A percentile compares a stretch with the other conserved stretches of the same genome.
phyloP scores from a whole-genome alignment of 768 basidiomycete species.

The Pholiota microspora region DNA sequence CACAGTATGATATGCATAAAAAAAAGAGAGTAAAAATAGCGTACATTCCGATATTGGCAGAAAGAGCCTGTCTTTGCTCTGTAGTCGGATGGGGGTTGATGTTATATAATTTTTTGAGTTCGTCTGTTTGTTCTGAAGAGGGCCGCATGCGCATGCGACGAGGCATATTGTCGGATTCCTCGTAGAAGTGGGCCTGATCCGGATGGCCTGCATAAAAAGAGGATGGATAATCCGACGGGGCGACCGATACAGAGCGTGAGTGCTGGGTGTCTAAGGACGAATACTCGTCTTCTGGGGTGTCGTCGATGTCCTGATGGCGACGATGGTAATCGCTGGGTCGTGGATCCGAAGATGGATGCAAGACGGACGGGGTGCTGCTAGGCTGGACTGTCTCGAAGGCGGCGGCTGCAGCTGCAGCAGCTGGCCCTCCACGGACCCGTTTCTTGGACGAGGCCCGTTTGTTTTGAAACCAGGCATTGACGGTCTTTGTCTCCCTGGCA shows the following conservation, averaged over 20 bases:
- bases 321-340: constrained; percentile 24
- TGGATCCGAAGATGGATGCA: constrained; percentile 29
- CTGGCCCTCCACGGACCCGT: constrained; percentile 38
- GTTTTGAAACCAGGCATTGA: constrained; percentile 87
- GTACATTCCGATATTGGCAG: constrained; percentile 74
- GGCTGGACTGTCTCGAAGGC: constrained; percentile 30
- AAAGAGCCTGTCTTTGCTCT: constrained; percentile 64
- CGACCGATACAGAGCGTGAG: constrained; percentile 32
- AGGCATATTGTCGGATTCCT: constrained; percentile 49
- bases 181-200: constrained; percentile 48
- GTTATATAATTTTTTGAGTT: constrained; percentile 65
- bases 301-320: constrained; percentile 39
- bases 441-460: constrained; percentile 84
- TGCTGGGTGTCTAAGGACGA: constrained; percentile 30
- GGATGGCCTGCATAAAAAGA: constrained; percentile 45
- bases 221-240: constrained; percentile 30
- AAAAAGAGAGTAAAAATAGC: constrained; percentile 38
- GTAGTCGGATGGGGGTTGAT: constrained; percentile 64
- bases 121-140: constrained; percentile 62
- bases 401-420: too few species aligned
- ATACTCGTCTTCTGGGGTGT: constrained; percentile 46
- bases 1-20: constrained; percentile 16
- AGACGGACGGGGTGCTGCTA: constrained; percentile 14
- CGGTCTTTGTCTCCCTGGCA: constrained; percentile 77
- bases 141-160: constrained; percentile 67